Conservation (phyloP, 164 flowering plant species). For the Berberis vulgaris region DNA sequence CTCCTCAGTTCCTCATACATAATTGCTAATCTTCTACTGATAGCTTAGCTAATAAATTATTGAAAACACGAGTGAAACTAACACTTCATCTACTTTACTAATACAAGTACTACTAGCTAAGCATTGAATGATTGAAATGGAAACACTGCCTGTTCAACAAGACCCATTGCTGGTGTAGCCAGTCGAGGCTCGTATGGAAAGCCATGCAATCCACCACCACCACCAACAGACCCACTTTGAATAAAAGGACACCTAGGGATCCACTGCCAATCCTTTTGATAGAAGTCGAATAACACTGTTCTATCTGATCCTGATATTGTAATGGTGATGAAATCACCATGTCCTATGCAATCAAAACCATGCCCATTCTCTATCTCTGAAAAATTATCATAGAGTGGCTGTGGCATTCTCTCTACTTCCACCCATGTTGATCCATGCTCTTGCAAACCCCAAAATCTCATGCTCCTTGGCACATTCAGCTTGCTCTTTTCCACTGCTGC, state of each 20-base stretch:
- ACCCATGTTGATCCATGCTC: slow-evolving; percentile 52
- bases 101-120: background rate
- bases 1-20: background rate
- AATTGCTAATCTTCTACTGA: too few relatives aligned
- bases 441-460: slow-evolving; percentile 72
- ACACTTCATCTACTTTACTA: background rate
- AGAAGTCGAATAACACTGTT: slow-evolving; percentile 52
- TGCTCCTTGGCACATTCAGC: slow-evolving; percentile 74
- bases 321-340: slow-evolving; percentile 57
- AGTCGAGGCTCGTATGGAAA: slow-evolving; percentile 70
- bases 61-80: background rate
- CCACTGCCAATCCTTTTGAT: slow-evolving; percentile 71
- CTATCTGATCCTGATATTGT: slow-evolving; percentile 37
- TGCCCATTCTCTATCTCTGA: slow-evolving; percentile 42
- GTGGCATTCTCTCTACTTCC: slow-evolving; percentile 88
- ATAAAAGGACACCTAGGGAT: slow-evolving; percentile 48
- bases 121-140: background rate
- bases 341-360: slow-evolving; percentile 76
- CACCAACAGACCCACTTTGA: slow-evolving; percentile 6
- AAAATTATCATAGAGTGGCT: slow-evolving; percentile 55
- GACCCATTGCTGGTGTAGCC: slow-evolving; percentile 57
- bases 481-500: slow-evolving; percentile 94
- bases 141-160: background rate
- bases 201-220: slow-evolving; percentile 38
- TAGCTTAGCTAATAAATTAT: too few relatives aligned